Evolutionary conservation across 1,284 basidiomycete species (phyloP).

Genomic region (Coniferiporia weirii): DNA sequence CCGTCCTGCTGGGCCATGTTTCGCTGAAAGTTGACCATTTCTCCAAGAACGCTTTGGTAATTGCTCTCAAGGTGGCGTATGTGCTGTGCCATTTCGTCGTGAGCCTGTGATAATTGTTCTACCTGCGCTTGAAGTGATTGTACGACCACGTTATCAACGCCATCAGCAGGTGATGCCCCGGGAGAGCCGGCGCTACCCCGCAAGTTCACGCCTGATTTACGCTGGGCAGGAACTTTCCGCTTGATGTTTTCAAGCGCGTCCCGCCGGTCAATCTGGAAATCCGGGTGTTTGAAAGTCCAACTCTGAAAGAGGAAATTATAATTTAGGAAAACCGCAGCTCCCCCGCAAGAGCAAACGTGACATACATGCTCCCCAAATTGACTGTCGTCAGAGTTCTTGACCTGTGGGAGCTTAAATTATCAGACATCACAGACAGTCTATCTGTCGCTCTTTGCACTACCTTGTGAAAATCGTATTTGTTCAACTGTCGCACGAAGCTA

Average conservation of each 20-base stretch:
- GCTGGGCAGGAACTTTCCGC: conserved; percentile 79
- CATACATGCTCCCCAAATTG: conserved; percentile 75
- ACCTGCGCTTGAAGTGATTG: conserved; percentile 47
- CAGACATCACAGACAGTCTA: background rate
- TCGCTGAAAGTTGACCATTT: conserved; percentile 80
- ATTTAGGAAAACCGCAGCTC: too few relatives aligned
- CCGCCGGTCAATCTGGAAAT: conserved; percentile 84
- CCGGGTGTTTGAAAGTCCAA: conserved; percentile 96
- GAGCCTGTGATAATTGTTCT: conserved; percentile 43
- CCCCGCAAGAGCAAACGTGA: background rate
- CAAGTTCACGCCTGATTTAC: conserved; percentile 36
- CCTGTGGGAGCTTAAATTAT: conserved; percentile 28
- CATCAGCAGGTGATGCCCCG: conserved; percentile 25
- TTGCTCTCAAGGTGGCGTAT: conserved; percentile 65
- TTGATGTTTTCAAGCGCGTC: conserved; percentile 92
- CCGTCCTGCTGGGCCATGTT: conserved; percentile 84
- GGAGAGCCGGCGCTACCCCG: conserved; percentile 21
- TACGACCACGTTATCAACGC: conserved; percentile 25
- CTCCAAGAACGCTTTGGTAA: conserved; percentile 73
- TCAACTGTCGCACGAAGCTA: conserved; percentile 88
- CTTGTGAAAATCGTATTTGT: conserved; percentile 99
- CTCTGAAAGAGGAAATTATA: conserved; percentile 39
- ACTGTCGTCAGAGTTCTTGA: conserved; percentile 78
- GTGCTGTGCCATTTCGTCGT: conserved; percentile 57
- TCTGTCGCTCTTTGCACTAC: conserved; percentile 33